Conservation (phyloP, 192 early-diverging fungal genomes). For the Linnemannia exigua region DNA sequence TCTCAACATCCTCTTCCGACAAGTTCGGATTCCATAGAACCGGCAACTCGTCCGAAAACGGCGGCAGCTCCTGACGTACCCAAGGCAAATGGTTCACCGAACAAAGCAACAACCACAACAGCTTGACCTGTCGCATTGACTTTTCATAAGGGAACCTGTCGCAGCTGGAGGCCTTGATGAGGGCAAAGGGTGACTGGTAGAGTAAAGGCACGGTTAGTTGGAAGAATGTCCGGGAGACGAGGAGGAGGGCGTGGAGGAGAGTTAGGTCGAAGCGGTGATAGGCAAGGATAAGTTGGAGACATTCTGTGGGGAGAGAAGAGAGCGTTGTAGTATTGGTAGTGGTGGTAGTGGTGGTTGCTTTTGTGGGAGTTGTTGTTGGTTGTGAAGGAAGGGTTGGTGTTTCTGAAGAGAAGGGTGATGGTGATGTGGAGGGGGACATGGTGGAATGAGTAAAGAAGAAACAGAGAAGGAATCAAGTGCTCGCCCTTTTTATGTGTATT, state of each 20-base stretch:
- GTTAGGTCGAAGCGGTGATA: constrained; percentile 11
- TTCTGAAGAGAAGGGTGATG: background rate
- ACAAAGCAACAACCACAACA: constrained; percentile 26
- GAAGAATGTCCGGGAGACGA: constrained; percentile 32
- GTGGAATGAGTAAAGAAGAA: constrained; percentile 6
- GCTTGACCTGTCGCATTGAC: constrained; percentile 20
- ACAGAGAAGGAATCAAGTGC: background rate
- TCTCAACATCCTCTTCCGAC: background rate
- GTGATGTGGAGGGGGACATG: background rate
- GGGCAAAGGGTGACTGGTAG: constrained; percentile 28
- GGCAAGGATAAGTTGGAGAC: constrained; percentile 32
- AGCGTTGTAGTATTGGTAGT: background rate
- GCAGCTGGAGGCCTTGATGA: background rate
- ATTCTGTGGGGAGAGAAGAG: constrained; percentile 21
- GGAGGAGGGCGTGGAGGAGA: constrained; percentile 20
- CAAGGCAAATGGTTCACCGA: constrained; percentile 19
- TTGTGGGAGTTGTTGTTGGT: background rate
- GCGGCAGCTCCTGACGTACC: constrained; percentile 25
- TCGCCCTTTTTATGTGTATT: background rate
- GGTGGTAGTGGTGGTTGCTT: background rate
- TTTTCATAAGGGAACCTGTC: constrained; percentile 28
- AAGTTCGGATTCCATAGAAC: background rate
- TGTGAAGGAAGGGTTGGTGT: background rate
- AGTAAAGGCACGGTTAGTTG: constrained; percentile 22
- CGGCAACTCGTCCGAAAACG: constrained; percentile 11